phyloP scores from a whole-genome alignment of 1,139 yeast genomes.

The Taiozyma sp. region DNA sequence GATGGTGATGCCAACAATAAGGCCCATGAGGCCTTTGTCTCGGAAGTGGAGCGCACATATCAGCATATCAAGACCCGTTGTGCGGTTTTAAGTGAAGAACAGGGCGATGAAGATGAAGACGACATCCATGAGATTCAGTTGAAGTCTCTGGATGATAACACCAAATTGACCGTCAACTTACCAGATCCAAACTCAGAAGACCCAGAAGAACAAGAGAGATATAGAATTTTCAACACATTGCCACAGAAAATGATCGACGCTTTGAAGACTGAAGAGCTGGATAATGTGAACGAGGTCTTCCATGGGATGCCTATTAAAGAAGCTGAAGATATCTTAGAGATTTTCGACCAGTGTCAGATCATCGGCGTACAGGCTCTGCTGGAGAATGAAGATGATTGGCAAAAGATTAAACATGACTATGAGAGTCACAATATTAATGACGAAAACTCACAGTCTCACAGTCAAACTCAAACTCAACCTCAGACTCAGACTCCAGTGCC shows the following conservation, averaged over 20 bases:
- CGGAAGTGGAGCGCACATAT: slow-evolving; percentile 68
- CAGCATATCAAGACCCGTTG: slow-evolving; percentile 74
- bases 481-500: slow-evolving; percentile 4
- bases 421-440: slow-evolving; percentile 12
- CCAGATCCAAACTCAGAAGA: slow-evolving; percentile 50
- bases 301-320: slow-evolving; percentile 70
- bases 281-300: slow-evolving; percentile 78
- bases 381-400: slow-evolving; percentile 69
- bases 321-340: slow-evolving; percentile 72
- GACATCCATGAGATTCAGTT: slow-evolving; percentile 63
- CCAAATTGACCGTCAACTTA: slow-evolving; percentile 65
- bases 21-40: slow-evolving; percentile 59
- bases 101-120: slow-evolving; percentile 23
- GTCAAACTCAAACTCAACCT: not conserved
- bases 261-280: slow-evolving; percentile 62
- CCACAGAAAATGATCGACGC: slow-evolving; percentile 70
- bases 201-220: slow-evolving; percentile 44
- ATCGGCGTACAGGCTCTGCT: slow-evolving; percentile 74
- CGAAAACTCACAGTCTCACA: not conserved
- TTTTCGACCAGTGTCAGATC: slow-evolving; percentile 76
- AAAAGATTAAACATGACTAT: slow-evolving; percentile 43
- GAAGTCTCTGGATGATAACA: slow-evolving; percentile 79
- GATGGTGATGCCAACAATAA: slow-evolving; percentile 44
- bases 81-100: slow-evolving; percentile 47
- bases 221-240: slow-evolving; percentile 49